Percentiles rank a stretch among this genome's conserved stretches.
phyloP scores from a whole-genome alignment of 2,329 filamentous ascomycete genomes.

The Xylariaceae sp. region DNA sequence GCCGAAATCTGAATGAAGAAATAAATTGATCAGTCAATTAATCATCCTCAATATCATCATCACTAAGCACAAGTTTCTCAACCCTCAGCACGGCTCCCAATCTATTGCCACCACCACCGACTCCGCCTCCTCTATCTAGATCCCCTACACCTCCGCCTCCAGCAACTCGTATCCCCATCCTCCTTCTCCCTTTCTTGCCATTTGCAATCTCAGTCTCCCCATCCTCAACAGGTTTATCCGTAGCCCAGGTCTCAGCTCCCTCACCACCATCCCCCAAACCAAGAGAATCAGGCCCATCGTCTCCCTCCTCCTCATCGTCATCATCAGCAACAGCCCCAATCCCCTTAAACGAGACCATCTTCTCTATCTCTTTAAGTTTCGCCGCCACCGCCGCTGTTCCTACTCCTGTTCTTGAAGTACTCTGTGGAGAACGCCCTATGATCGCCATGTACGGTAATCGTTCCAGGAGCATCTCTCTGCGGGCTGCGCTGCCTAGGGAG shows the following conservation, averaged over 20 bases:
- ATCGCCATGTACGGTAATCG: conserved; percentile 79
- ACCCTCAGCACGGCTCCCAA: conserved; percentile 41
- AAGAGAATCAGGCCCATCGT: conserved; percentile 41
- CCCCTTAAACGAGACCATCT: conserved; percentile 63
- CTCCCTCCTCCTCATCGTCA: conserved; percentile 39
- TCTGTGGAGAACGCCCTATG: conserved; percentile 47
- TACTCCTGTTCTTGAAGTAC: no score
- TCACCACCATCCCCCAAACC: no score
- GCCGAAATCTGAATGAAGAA: no score
- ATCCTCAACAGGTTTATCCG: conserved; percentile 57
- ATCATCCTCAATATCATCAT: conserved; percentile 80
- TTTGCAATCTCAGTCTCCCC: conserved; percentile 51
- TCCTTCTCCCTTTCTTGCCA: conserved; percentile 46
- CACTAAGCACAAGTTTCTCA: conserved; percentile 68
- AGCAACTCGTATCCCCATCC: conserved; percentile 34
- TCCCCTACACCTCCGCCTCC: conserved; percentile 21
- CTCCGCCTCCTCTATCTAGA: no score
- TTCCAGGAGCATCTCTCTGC: conserved; percentile 74
- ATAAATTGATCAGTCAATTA: no score
- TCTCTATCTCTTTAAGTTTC: conserved; percentile 58
- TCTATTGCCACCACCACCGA: neutral
- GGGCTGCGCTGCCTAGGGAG: conserved; percentile 61
- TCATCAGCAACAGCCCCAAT: conserved; percentile 38
- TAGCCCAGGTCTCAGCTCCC: conserved; percentile 53
- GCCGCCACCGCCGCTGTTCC: no score